These are phyloP conservation scores for Bryoglossum gracile DNA, from an alignment of 495 filamentous ascomycete genomes.

Conservation along the genomic window DNA sequence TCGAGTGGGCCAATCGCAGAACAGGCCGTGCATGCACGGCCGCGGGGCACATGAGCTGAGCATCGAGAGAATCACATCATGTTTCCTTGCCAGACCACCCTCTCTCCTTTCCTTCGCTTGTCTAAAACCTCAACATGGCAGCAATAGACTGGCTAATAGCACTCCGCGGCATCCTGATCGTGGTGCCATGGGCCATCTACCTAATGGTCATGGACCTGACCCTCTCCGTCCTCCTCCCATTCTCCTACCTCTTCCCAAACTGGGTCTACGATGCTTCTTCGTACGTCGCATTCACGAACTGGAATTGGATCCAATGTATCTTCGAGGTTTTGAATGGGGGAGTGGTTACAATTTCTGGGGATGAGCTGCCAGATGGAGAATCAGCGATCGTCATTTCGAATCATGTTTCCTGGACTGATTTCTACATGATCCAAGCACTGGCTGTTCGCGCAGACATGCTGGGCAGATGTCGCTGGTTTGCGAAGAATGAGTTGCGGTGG, in stretches of 20 bases:
- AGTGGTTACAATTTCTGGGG: slow-evolving; percentile 42
- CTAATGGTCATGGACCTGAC: slow-evolving; percentile 42
- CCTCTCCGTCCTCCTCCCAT: slow-evolving; percentile 43
- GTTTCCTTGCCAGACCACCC: too few relatives aligned
- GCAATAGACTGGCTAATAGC: too few relatives aligned
- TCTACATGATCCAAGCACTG: slow-evolving; percentile 52
- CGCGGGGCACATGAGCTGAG: too few relatives aligned
- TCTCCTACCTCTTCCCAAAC: slow-evolving; percentile 39
- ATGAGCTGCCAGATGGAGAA: slow-evolving; percentile 38
- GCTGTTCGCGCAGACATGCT: slow-evolving; percentile 47
- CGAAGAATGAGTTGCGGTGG: slow-evolving; percentile 45
- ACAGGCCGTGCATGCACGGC: too few relatives aligned
- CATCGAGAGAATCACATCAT: too few relatives aligned
- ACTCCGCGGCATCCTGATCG: slow-evolving; percentile 36
- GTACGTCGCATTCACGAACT: slow-evolving; percentile 40
- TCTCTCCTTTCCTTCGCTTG: too few relatives aligned
- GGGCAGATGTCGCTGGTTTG: slow-evolving; percentile 49
- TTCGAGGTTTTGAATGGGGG: slow-evolving; percentile 43
- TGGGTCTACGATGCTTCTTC: slow-evolving; percentile 43
- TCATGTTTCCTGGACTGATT: slow-evolving; percentile 51
- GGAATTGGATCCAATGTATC: slow-evolving; percentile 45
- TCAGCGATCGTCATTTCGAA: slow-evolving; percentile 51
- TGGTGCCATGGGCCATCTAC: slow-evolving; percentile 41
- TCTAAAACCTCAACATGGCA: too few relatives aligned
- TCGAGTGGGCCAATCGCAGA: too few relatives aligned